These are phyloP conservation scores for Zea luxurians DNA, from an alignment of 176 grass and related monocot species.

Conservation along the genomic window DNA sequence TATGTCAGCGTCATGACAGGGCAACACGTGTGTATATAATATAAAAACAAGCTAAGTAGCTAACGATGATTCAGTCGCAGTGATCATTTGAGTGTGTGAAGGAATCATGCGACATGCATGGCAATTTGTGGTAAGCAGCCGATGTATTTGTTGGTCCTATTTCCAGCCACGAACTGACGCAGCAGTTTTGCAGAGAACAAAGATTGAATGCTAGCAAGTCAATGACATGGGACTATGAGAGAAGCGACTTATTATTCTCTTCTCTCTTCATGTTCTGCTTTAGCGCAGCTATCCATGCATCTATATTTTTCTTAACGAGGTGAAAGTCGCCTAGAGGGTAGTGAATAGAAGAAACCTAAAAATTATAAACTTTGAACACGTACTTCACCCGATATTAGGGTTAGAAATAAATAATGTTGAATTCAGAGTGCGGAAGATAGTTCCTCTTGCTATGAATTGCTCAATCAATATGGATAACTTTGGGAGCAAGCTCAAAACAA, in stretches of 20 bases:
- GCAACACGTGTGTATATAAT: background rate
- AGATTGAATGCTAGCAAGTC: background rate
- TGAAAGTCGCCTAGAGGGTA: no score
- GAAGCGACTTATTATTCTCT: background rate
- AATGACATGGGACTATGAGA: constrained; percentile 8
- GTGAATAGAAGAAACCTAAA: no score
- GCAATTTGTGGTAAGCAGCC: background rate
- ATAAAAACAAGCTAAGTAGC: background rate
- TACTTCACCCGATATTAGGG: no score
- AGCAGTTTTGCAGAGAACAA: background rate
- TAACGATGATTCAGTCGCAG: background rate
- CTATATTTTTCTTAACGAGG: no score
- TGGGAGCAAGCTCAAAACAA: no score
- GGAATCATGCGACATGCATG: constrained; percentile 28
- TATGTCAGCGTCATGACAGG: constrained; percentile 15
- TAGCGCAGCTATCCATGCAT: no score
- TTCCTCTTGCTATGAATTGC: no score
- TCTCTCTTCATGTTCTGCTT: background rate
- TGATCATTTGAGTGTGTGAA: background rate
- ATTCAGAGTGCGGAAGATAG: no score
- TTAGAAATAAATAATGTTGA: no score
- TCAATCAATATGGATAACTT: no score
- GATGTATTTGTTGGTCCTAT: background rate
- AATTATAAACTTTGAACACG: no score
- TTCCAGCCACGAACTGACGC: background rate